These are phyloP conservation scores for Trichoderma afroharzianum DNA, from an alignment of 2,329 filamentous ascomycete species.

Conservation along the genomic window DNA sequence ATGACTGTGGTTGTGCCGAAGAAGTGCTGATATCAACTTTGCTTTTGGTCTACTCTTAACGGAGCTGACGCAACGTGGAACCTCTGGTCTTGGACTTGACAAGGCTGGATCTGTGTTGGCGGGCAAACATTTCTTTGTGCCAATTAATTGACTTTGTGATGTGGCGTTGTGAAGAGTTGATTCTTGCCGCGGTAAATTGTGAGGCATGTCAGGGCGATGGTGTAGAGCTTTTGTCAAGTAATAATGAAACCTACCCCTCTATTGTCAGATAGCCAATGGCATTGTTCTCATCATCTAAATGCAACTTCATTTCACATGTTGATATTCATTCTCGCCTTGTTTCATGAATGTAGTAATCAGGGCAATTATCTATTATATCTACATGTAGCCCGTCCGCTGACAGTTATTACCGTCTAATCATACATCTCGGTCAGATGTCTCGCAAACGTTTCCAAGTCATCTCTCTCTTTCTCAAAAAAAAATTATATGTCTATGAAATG, in stretches of 20 bases:
- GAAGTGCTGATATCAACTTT: slow-evolving; percentile 84
- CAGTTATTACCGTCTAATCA: background rate
- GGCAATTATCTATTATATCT: background rate
- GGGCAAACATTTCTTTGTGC: slow-evolving; percentile 26
- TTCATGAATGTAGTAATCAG: background rate
- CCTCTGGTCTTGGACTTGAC: slow-evolving; percentile 15
- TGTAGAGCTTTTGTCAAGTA: background rate
- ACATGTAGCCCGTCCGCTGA: background rate
- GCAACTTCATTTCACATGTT: background rate
- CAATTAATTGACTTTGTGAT: background rate
- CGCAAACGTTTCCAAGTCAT: background rate
- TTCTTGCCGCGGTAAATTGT: background rate
- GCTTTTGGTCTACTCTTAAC: slow-evolving; percentile 28
- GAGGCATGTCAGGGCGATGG: too few species aligned
- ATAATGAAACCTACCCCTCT: background rate
- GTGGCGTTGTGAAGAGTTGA: too few species aligned
- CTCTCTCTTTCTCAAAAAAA: background rate
- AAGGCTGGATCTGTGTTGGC: slow-evolving; percentile 24
- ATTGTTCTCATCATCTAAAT: background rate
- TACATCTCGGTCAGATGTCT: background rate
- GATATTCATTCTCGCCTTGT: background rate
- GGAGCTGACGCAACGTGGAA: slow-evolving; percentile 26
- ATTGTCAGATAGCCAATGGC: background rate
- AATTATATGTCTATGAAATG: slow-evolving; percentile 1
- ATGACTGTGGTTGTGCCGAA: slow-evolving; percentile 98